Evolutionary conservation across 164 flowering plant genomes (phyloP), one percentile per base, ranked within the genome.

Genomic region (Nelumbo lutea): DNA sequence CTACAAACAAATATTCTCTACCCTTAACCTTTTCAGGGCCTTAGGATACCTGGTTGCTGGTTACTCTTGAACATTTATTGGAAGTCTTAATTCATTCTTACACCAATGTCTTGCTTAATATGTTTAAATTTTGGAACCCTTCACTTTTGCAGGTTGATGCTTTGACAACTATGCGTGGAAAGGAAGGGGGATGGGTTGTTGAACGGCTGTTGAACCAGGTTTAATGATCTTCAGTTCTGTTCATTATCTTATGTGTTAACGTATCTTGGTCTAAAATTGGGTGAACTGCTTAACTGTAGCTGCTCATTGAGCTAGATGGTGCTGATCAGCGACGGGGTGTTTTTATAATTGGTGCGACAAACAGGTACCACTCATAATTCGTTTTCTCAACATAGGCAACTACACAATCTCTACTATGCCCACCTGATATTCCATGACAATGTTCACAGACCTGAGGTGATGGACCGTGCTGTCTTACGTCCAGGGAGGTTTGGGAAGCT

Each of bases 271-370:
- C 43, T 67, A 41, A 39, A 64, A 59, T 13, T 58, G 44, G 64
- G 62, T 57, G 1, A 9, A 10, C 42, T 58, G 59, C 46, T 64
- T 63, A 47, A 46, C 69, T 80, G 79, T 90, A 94, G 98, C 76
- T 95, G 53, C 86, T 95, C 69, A 83, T 84, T 67, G 98, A 95
- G 82, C 79, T 95, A 65, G 95, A 91, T 76, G 97, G 98, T 66
- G 87, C 86, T 69, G 95, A 88, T 47, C 76, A 85, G 55, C 80
- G 97, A 48, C 76, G 71, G 13, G 97, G 96, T 74, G 94, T 94
- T 69, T 91, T 71, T 78, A 91, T 94, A 9, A 89, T 94, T 76
- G 97, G 98, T 72, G 98, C 98, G 50, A 91, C 98, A 70, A 94
- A 94, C 75, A 83, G 97, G 98, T 90, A 61, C 1, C 41, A 44